These are phyloP conservation scores for Suhomyces prunicola DNA, from an alignment of 805 yeast genomes.

Conservation along the genomic window DNA sequence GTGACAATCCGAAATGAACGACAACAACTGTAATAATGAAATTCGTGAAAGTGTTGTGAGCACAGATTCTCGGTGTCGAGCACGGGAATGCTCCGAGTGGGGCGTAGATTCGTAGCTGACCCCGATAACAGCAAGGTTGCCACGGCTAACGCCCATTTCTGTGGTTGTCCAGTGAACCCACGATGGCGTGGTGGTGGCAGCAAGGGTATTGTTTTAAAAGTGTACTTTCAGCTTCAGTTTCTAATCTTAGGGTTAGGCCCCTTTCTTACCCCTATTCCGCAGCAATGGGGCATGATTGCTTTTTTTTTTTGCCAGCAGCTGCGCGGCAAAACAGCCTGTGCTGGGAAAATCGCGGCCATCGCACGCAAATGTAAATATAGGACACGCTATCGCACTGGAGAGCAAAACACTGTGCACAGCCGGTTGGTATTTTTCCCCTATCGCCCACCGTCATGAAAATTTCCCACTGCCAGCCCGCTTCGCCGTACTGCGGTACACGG, in stretches of 20 bases:
- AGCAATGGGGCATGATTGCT: not conserved
- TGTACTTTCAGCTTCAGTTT: not conserved
- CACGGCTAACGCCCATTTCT: too few species aligned
- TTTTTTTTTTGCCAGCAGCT: not conserved
- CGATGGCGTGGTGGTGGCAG: too few species aligned
- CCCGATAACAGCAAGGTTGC: too few species aligned
- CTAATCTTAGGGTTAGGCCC: not conserved
- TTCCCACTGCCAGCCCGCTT: not conserved
- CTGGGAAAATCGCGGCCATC: not conserved
- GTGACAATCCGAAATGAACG: not conserved
- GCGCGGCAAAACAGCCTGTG: not conserved
- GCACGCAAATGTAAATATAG: not conserved
- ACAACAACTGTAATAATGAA: too few species aligned
- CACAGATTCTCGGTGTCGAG: not conserved
- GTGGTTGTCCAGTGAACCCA: too few species aligned
- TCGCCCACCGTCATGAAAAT: not conserved
- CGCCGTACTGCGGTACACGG: not conserved
- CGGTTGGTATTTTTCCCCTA: not conserved
- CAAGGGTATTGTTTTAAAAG: too few species aligned
- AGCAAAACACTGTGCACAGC: not conserved
- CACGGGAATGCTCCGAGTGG: not conserved
- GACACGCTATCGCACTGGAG: not conserved
- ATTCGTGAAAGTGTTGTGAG: not conserved
- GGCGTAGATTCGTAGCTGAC: too few species aligned
- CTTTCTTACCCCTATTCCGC: not conserved